These are phyloP conservation scores for Phytopythium sindhum DNA, from an alignment of 352 stramenopile species.

Conservation along the genomic window DNA sequence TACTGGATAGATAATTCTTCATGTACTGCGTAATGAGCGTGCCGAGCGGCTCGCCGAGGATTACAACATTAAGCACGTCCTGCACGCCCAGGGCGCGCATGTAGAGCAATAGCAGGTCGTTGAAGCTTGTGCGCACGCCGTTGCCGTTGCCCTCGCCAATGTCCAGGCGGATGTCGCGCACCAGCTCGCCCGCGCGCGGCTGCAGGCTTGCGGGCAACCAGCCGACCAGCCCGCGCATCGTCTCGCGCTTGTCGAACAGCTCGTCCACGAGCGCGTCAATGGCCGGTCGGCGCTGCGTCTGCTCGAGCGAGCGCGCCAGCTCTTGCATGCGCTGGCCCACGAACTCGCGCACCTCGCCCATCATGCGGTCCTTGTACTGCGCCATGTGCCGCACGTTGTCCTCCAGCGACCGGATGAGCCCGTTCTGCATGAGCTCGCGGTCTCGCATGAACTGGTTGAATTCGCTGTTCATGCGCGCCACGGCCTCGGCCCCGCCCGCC, in stretches of 20 bases:
- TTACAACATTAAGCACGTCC: constrained; percentile 8
- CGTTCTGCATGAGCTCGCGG: constrained; percentile 8
- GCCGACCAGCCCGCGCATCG: constrained; percentile 1
- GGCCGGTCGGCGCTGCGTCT: constrained; percentile 8
- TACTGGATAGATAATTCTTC: constrained; percentile 14
- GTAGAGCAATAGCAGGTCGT: constrained; percentile 7
- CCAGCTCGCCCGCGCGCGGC: constrained; percentile 5
- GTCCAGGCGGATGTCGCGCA: constrained; percentile 7
- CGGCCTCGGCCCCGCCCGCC: neutral
- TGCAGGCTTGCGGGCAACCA: constrained; percentile 1
- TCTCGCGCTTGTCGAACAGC: constrained; percentile 4
- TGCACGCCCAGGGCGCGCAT: constrained; percentile 7
- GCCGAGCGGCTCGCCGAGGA: constrained; percentile 8
- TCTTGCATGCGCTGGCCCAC: constrained; percentile 7
- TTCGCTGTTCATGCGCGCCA: neutral
- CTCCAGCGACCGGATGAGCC: constrained; percentile 1
- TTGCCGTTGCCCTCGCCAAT: constrained; percentile 10
- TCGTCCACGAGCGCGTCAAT: constrained; percentile 12
- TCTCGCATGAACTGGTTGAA: constrained; percentile 3
- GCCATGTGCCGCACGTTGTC: constrained; percentile 7
- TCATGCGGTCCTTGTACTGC: constrained; percentile 9
- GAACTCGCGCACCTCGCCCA: constrained; percentile 4
- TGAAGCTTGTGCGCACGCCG: constrained; percentile 11
- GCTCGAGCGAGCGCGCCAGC: constrained; percentile 13
- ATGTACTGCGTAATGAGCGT: constrained; percentile 10